These are phyloP conservation scores for Lactuca sativa DNA, from an alignment of 129 eudicot species.

Conservation along the genomic window DNA sequence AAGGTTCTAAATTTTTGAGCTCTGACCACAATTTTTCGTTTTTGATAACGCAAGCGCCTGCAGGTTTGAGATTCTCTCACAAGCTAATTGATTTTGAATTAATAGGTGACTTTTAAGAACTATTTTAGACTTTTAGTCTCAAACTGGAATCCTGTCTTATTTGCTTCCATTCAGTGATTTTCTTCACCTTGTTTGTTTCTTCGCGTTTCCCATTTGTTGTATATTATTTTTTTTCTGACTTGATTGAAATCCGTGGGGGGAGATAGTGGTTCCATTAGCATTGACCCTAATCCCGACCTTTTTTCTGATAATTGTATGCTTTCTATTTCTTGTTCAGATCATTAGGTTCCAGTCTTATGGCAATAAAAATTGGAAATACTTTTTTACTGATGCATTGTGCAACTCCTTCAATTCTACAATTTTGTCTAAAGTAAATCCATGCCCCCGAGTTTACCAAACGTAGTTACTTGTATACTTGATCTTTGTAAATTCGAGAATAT, in stretches of 20 bases:
- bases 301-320: background rate
- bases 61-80: constrained; percentile 1
- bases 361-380: background rate
- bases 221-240: too few species aligned
- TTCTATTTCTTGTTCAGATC: background rate
- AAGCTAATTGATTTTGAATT: constrained; percentile 1
- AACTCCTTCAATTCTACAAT: background rate
- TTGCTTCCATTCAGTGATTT: background rate
- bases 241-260: too few species aligned
- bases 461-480: too few species aligned
- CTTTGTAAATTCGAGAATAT: too few species aligned
- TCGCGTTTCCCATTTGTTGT: background rate
- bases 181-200: background rate
- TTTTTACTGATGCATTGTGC: background rate
- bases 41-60: background rate
- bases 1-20: background rate
- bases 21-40: background rate
- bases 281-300: background rate
- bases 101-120: background rate
- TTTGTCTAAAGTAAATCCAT: background rate
- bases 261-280: background rate
- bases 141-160: constrained; percentile 6
- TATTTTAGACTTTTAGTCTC: background rate
- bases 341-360: background rate
- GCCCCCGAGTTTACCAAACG: background rate